Evolutionary conservation across 805 yeast genomes (phyloP).

Genomic region (Lipomyces anomalus): DNA sequence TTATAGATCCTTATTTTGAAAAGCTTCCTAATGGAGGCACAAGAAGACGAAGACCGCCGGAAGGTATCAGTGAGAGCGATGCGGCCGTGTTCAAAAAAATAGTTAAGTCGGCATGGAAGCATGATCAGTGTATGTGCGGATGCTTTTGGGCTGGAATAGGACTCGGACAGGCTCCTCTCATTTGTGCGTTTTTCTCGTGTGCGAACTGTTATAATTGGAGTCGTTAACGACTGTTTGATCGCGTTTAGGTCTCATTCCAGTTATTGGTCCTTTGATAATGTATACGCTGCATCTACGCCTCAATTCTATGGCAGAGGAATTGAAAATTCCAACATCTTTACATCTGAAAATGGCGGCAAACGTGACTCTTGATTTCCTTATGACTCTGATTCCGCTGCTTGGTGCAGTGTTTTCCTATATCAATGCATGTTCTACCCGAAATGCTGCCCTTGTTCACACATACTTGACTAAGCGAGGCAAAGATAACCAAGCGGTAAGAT

Average conservation of each 20-base stretch:
- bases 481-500: conserved; percentile 19
- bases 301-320: conserved; percentile 53
- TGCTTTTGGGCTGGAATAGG: conserved; percentile 46
- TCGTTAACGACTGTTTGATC: conserved; percentile 27
- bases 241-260: conserved; percentile 63
- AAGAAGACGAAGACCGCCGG: conserved; percentile 56
- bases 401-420: conserved; percentile 78
- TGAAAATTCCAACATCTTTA: conserved; percentile 52
- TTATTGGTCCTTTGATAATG: conserved; percentile 78
- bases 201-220: conserved; percentile 73
- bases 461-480: conserved; percentile 29
- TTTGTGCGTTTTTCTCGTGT: conserved; percentile 27
- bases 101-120: conserved; percentile 78
- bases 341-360: conserved; percentile 71
- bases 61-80: conserved; percentile 52
- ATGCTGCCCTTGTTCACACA: conserved; percentile 76
- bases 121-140: conserved; percentile 79
- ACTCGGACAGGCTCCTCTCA: conserved; percentile 28
- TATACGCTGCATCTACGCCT: conserved; percentile 70
- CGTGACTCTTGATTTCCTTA: conserved; percentile 64
- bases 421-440: conserved; percentile 80
- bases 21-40: conserved; percentile 46
- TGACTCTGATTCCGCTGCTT: conserved; percentile 72
- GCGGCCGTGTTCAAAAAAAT: conserved; percentile 63
- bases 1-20: conserved; percentile 56